Evolutionary conservation across 2,329 filamentous ascomycete genomes (phyloP), one percentile per base, ranked within the genome.

Genomic region (Emergomyces africanus): DNA sequence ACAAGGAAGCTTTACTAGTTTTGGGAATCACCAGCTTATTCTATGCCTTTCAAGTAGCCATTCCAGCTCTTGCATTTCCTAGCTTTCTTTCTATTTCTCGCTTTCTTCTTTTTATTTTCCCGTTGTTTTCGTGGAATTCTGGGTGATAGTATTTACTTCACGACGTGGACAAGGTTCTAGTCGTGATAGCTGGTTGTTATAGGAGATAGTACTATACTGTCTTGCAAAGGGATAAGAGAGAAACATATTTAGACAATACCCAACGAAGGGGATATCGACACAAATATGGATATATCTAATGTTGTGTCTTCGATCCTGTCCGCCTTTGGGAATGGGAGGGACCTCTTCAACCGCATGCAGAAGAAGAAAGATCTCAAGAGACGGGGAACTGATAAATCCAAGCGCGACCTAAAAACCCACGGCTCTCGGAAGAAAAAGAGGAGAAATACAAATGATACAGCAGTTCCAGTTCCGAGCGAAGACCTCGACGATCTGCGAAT

Each of bases 321-420:
- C 9, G 55, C 55, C 18, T 57, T 57, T 48, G 55, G 55, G 5
- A 57, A 49, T 42, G 55, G 55, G 23, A 25, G 41, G 44, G 55
- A 57, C 33, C 30, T 57, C n/a, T 57, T 57, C 55, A 57, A 33
- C n/a, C 28, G 30, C 20, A 49, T 57, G n/a, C 55, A 48, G 28
- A 37, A 57, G 15, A 57, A 48, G 28, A 28, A 57, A 37, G n/a
- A 57, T 28, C 15, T 57, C 9, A 46, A 48, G 18, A 37, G 44
- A 37, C n/a, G 41, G 12, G 23, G 23, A 44, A 33, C 41, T 2
- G 55, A 57, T 18, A 57, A 57, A 48, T 25, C 55, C 41, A 57
- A 57, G 30, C 14, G 41, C n/a, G 33, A 46, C 15, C 42, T 33
- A 23, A 57, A n/a, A 37, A 25, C 41, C n/a, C 55, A 57, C 28